Base-by-base conservation (phyloP, 106 monocot genomes). In the Posidonia australis region DNA sequence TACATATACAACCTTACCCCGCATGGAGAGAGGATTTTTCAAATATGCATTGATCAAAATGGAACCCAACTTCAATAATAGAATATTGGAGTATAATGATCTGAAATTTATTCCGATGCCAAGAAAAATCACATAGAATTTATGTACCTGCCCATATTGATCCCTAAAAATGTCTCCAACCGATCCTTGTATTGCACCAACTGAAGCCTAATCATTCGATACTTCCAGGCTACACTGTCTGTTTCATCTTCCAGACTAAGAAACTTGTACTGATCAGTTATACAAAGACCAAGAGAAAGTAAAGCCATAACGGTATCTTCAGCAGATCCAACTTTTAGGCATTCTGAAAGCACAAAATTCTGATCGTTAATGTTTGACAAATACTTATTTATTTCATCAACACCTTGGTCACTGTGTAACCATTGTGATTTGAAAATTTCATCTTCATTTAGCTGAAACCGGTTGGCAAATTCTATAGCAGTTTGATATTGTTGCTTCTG, bases 111-210 rank as follows among this genome's bases (percentile, higher is more conserved):
- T 12, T 21, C 27, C 2, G 13, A 28, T 27, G 57, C 14, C 12
- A n/a, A 27, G 14, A 12, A 18, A 57, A 57, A 13, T 19, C 7
- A 43, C 42, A 19, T 12, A 42, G 44, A 0, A 29, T 44, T 19
- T 7, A 62, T 55, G 29, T 29, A 93, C 89, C 93, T 89, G 69
- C 93, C 93, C 93, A 89, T 94, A 64, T 90, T 94, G 68, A 90
- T 84, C 32, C 93, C 93, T 54, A 90, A 41, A 77, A 89, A 94
- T 16, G 89, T 94, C 54, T 94, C 93, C 73, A 94, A 67, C 58
- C 70, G 77, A 71, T 94, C 93, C 72, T 71, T 89, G 46, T 54
- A 78, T 64, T 84, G 86, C 71, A 94, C 73, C 57, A 94, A 68
- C 56, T 75, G 81, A 70, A 94, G 86, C 63, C 93, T 81, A 44